Conservation (phyloP, 2,329 filamentous ascomycete species). For the Curvularia hawaiiensis region DNA sequence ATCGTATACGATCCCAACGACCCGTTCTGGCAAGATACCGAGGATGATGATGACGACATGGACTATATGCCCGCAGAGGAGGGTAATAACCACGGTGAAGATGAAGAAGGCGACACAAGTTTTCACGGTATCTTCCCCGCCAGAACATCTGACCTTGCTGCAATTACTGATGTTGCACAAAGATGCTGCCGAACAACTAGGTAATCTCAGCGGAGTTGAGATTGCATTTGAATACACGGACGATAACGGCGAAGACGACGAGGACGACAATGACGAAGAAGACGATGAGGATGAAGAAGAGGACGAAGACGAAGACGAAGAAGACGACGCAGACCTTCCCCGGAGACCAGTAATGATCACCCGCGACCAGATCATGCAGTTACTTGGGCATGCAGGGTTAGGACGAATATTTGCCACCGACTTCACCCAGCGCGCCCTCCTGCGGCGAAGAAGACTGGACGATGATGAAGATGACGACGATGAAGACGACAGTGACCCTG, state of each 20-base stretch:
- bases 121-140: conserved; percentile 40
- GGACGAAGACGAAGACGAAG: conserved; percentile 30
- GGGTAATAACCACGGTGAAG: conserved; percentile 47
- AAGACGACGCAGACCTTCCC: conserved; percentile 18
- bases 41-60: conserved; percentile 55
- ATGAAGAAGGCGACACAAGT: conserved; percentile 43
- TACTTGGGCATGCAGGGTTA: conserved; percentile 60
- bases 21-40: conserved; percentile 42
- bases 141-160: not conserved
- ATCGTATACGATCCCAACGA: conserved; percentile 42
- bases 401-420: conserved; percentile 56
- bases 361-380: conserved; percentile 58
- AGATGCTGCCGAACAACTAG: conserved; percentile 51
- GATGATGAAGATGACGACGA: conserved; percentile 48
- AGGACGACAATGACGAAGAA: conserved; percentile 18
- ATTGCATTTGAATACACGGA: conserved; percentile 50
- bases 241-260: conserved; percentile 44
- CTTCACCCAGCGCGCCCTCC: conserved; percentile 26
- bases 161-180: conserved; percentile 6
- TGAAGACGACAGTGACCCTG: conserved; percentile 46
- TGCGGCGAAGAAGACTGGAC: conserved; percentile 28
- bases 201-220: conserved; percentile 49
- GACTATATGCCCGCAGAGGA: conserved; percentile 55
- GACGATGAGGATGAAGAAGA: conserved; percentile 45
- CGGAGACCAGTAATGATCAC: conserved; percentile 49